Conservation (phyloP, 1,284 basidiomycete genomes). For the Apiotrichum akiyoshidainum region DNA sequence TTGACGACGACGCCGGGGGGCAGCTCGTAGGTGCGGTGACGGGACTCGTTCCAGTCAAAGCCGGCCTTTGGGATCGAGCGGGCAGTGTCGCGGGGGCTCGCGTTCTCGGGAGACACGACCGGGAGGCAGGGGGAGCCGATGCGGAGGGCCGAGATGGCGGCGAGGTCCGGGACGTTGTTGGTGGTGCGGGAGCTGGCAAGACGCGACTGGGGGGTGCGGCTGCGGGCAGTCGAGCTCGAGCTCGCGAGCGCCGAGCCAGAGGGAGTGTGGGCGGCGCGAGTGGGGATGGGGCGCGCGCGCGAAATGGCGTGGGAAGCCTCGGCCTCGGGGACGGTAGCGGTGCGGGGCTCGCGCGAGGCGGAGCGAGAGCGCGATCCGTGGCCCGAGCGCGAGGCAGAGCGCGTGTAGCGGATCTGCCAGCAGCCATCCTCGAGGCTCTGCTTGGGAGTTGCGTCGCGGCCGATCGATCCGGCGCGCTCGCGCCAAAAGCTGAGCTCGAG, state of each 20-base stretch:
- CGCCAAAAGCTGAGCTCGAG: constrained; percentile 5
- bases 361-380: constrained; percentile 6
- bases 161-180: neutral
- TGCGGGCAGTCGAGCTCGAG: constrained; percentile 16
- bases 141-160: constrained; percentile 2
- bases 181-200: neutral
- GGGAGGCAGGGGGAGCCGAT: constrained; percentile 8
- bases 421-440: constrained; percentile 37
- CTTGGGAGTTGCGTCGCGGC: constrained; percentile 34
- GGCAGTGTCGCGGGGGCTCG: constrained; percentile 6
- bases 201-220: constrained; percentile 15
- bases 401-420: constrained; percentile 39
- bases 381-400: neutral
- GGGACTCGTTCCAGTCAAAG: constrained; percentile 35
- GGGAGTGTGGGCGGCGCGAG: constrained; percentile 9
- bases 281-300: constrained; percentile 16
- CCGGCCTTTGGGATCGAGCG: constrained; percentile 26
- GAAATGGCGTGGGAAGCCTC: constrained; percentile 6
- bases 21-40: constrained; percentile 40
- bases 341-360: constrained; percentile 10
- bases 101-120: constrained; percentile 11
- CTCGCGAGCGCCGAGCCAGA: constrained; percentile 12
- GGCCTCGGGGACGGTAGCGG: constrained; percentile 6
- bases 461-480: constrained; percentile 6
- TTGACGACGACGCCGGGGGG: constrained; percentile 39